These are phyloP conservation scores for Thermothielavioides terrestris DNA, from an alignment of 495 filamentous ascomycete genomes.

Conservation along the genomic window DNA sequence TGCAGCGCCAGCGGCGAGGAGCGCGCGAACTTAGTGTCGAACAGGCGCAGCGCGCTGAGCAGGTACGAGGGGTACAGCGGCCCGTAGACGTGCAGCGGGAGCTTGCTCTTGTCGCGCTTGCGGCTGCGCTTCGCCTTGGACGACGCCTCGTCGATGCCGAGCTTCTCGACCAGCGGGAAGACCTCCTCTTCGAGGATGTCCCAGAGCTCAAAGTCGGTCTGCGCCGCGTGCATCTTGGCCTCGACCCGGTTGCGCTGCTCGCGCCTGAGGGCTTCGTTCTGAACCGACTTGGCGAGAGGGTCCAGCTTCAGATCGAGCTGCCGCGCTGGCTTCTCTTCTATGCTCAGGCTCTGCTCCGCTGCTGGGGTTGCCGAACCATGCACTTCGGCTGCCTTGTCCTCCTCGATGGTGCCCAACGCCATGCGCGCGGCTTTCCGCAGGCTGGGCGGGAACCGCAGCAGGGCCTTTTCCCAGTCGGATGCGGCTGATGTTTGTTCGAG, in stretches of 20 bases:
- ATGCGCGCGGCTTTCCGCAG: constrained; percentile 32
- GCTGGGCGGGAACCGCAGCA: constrained; percentile 33
- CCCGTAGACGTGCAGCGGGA: constrained; percentile 49
- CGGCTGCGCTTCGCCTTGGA: constrained; percentile 3
- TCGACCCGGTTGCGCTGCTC: constrained; percentile 40
- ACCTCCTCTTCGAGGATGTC: constrained; percentile 59
- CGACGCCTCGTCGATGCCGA: constrained; percentile 20
- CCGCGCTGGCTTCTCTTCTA: neutral
- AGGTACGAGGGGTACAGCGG: constrained; percentile 60
- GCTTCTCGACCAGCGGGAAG: constrained; percentile 49
- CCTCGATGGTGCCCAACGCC: constrained; percentile 26
- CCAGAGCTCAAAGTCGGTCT: constrained; percentile 64
- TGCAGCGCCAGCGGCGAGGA: constrained; percentile 52
- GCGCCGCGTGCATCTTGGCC: constrained; percentile 37
- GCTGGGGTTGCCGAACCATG: neutral
- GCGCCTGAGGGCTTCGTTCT: constrained; percentile 30
- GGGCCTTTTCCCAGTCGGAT: constrained; percentile 25
- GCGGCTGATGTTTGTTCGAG: constrained; percentile 11
- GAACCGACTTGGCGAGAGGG: constrained; percentile 11
- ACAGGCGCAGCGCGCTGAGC: constrained; percentile 51
- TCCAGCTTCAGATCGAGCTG: constrained; percentile 7
- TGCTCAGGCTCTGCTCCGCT: neutral
- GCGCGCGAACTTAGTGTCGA: constrained; percentile 51
- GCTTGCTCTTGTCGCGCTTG: constrained; percentile 13
- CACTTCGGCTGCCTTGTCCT: constrained; percentile 1